Evolutionary conservation across 805 yeast genomes (phyloP), one percentile per base, ranked within the genome.

Genomic region (Kazachstania psychrophila): DNA sequence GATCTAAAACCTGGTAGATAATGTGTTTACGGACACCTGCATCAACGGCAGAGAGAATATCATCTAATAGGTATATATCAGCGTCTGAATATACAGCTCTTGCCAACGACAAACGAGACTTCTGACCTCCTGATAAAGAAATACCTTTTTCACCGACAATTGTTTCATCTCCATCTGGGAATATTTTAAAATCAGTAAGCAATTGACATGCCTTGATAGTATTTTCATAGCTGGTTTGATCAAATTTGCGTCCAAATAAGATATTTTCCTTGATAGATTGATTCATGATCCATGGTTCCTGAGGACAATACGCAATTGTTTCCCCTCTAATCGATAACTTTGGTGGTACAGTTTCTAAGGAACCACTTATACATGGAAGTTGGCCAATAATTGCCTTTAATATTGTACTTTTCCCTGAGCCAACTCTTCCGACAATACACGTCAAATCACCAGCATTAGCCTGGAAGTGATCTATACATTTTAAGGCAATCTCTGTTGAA

Each of bases 41-140:
- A 60, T 79, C 87, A 14, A 79, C 87, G 2, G 86, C 86, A 45
- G 80, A 71, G 39, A 79, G 60, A 18, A 79, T 66, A 51, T 79
- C 87, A 59, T 79, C 87, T 37, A 79, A 46, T 27, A 79, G 51
- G 40, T 72, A 70, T 6, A 77, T 62, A 54, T 77, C 82, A 2
- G 72, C 66, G 37, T 76, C 60, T 0, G 82, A 60, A 50, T 79
- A 79, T 4, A 79, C 79, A 0, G 85, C 83, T 48, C 87, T 68
- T 0, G 86, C 86, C 29, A 79, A 59, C 11, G 78, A 69, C 20
- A 79, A 58, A 53, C 87, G 57, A 0, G 80, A 79, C 50, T 73
- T 75, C 50, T 75, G 82, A 7, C 82, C 79, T 25, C 79, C 79
- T 7, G 76, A 69, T 20, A 75, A 60, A 2, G 79, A 68, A 23